These are phyloP conservation scores for Batkoa obscura DNA, from an alignment of 371 early-diverging fungal species.

Conservation along the genomic window DNA sequence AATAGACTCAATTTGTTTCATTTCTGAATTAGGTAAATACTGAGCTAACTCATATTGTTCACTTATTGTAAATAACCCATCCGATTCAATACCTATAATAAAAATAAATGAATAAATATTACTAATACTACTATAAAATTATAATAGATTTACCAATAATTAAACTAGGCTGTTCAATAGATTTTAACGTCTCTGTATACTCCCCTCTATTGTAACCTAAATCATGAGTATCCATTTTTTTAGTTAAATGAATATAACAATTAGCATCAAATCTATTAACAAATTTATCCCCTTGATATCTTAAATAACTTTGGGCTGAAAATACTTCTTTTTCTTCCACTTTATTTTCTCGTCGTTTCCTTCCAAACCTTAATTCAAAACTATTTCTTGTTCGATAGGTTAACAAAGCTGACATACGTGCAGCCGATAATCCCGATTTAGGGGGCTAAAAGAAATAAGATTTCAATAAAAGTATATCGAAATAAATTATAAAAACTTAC, in stretches of 20 bases:
- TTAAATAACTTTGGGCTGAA: slow-evolving; percentile 85
- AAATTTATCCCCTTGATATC: slow-evolving; percentile 94
- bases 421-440: slow-evolving; percentile 65
- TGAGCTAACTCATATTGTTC: slow-evolving; percentile 73
- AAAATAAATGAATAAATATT: too few species aligned
- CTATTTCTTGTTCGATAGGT: slow-evolving; percentile 89
- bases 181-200: slow-evolving; percentile 28
- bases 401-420: slow-evolving; percentile 86
- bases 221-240: slow-evolving; percentile 91
- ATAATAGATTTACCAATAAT: slow-evolving; percentile 5
- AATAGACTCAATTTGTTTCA: slow-evolving; percentile 67
- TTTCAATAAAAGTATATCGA: too few species aligned
- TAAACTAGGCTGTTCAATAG: slow-evolving; percentile 39
- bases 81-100: slow-evolving; percentile 56
- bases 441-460: slow-evolving; percentile 25
- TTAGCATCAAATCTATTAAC: slow-evolving; percentile 88
- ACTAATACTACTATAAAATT: too few species aligned
- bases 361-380: slow-evolving; percentile 85
- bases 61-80: slow-evolving; percentile 70
- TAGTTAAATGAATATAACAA: slow-evolving; percentile 86
- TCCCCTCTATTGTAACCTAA: slow-evolving; percentile 42
- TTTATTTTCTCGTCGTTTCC: slow-evolving; percentile 21
- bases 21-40: slow-evolving; percentile 60
- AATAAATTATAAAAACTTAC: slow-evolving; percentile 13
- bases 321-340: slow-evolving; percentile 23